Conservation (phyloP, 2,329 filamentous ascomycete species). For the Pestalotiopsis sp. region DNA sequence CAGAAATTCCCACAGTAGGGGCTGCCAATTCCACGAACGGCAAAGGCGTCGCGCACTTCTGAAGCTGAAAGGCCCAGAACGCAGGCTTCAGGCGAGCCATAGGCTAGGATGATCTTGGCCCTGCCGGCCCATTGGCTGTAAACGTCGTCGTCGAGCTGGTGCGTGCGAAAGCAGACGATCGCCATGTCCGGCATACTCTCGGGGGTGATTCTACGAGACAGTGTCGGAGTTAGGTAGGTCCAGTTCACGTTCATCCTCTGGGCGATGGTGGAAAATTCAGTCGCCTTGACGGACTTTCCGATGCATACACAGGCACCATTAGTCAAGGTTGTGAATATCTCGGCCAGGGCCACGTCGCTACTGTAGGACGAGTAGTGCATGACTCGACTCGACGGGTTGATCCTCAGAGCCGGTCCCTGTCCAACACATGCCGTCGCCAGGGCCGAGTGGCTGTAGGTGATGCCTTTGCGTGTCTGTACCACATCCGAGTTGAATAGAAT, state of each 20-base stretch:
- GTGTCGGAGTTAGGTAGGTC: constrained; percentile 52
- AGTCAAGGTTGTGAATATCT: constrained; percentile 54
- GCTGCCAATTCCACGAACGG: constrained; percentile 45
- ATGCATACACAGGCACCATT: constrained; percentile 56
- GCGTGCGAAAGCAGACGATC: constrained; percentile 43
- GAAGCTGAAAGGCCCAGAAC: constrained; percentile 54
- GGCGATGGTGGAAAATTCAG: constrained; percentile 44
- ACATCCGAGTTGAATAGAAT: constrained; percentile 63
- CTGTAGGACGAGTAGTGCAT: constrained; percentile 61
- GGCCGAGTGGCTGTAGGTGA: constrained; percentile 63
- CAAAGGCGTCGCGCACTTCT: constrained; percentile 39
- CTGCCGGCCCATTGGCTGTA: constrained; percentile 48
- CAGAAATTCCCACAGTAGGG: constrained; percentile 53
- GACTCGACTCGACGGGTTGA: constrained; percentile 55
- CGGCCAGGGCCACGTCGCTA: constrained; percentile 55
- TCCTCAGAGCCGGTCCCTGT: constrained; percentile 52
- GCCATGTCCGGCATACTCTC: constrained; percentile 29
- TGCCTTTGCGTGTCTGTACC: constrained; percentile 59
- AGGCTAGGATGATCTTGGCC: constrained; percentile 50
- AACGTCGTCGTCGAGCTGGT: constrained; percentile 52
- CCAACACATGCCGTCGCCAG: constrained; percentile 56
- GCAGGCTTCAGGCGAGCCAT: constrained; percentile 54
- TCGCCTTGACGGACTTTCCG: constrained; percentile 38
- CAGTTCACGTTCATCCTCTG: constrained; percentile 44
- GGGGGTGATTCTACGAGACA: constrained; percentile 40